Conservation (phyloP, 345 rosid species). For the Boechera stricta region DNA sequence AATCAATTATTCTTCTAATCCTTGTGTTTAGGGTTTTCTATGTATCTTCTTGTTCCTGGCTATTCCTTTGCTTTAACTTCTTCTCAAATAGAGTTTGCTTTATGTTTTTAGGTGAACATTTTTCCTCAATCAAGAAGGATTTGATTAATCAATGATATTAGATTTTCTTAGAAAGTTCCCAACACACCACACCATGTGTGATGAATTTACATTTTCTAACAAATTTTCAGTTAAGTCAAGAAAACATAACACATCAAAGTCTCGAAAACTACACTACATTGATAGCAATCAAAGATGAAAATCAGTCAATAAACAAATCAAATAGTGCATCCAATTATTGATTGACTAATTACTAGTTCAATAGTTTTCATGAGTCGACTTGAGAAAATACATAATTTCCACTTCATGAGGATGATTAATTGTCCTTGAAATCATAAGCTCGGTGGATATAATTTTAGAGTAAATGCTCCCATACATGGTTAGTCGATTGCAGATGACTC, state of each 20-base stretch:
- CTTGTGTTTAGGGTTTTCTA: slow-evolving; percentile 6
- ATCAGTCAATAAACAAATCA: background rate
- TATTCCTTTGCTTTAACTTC: background rate
- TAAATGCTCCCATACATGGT: background rate
- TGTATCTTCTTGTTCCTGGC: slow-evolving; percentile 11
- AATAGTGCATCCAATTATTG: background rate
- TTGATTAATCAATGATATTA: slow-evolving; percentile 16
- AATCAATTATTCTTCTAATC: slow-evolving; percentile 1
- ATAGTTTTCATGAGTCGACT: background rate
- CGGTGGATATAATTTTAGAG: too few species aligned
- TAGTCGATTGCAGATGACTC: background rate
- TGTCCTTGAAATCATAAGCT: background rate
- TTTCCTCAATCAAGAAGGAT: slow-evolving; percentile 28
- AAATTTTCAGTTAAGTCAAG: background rate
- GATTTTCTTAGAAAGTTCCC: slow-evolving; percentile 8
- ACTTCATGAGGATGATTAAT: background rate
- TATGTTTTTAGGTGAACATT: slow-evolving; percentile 29
- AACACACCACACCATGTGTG: background rate
- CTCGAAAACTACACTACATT: background rate
- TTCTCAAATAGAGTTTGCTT: slow-evolving; percentile 24
- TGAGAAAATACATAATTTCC: too few species aligned
- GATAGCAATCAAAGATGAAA: background rate
- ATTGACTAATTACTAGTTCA: background rate
- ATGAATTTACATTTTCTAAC: background rate
- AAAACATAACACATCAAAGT: background rate